Percentiles rank a stretch among this genome's conserved stretches.
Conservation (phyloP, 306 rosid species). For the Rosa rugosa region DNA sequence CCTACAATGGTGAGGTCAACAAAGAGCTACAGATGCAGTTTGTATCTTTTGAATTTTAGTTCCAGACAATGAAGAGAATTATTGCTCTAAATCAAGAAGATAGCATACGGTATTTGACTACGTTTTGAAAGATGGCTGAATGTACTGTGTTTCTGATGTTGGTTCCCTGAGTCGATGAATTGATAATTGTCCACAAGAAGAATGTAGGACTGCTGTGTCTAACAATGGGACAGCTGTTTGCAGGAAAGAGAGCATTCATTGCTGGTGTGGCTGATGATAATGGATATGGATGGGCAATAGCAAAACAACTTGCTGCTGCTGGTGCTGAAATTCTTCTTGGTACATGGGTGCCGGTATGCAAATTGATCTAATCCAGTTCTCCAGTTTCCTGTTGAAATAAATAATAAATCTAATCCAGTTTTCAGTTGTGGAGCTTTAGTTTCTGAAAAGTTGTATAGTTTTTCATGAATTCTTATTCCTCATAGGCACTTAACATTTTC, state of each 20-base stretch:
- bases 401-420: neutral
- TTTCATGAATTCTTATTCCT: neutral
- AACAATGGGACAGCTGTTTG: constrained; percentile 17
- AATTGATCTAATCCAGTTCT: neutral
- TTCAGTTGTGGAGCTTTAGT: neutral
- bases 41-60: neutral
- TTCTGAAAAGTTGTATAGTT: neutral
- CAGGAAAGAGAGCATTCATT: constrained; percentile 95
- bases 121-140: neutral
- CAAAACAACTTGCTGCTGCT: constrained; percentile 94
- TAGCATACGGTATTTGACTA: neutral
- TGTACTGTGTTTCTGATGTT: neutral
- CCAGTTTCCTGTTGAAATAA: neutral
- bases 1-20: neutral
- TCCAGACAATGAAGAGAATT: neutral
- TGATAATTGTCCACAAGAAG: neutral
- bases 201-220: neutral
- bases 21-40: neutral
- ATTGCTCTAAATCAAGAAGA: neutral
- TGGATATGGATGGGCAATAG: constrained; percentile 99
- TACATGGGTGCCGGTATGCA: constrained; percentile 98
- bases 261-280: constrained; percentile 99
- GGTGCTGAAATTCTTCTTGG: constrained; percentile 97
- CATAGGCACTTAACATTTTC: constrained; percentile 87
- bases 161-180: neutral